Evolutionary conservation across 768 basidiomycete genomes (phyloP), one percentile per base, ranked within the genome.

Genomic region (Tricholomella constricta): DNA sequence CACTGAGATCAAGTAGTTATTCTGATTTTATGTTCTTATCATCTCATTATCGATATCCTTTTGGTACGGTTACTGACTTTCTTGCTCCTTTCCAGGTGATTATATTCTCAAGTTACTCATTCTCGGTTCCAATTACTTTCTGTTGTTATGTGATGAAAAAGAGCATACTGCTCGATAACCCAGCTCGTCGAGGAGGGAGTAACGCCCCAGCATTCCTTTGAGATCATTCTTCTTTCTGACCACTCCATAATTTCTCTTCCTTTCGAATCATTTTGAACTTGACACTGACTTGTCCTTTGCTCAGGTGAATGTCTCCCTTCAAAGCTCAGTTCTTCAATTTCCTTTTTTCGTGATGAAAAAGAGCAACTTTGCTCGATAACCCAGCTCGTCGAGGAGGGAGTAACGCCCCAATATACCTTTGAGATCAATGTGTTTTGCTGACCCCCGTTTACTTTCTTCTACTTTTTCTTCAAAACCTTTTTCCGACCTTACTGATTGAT

Each of bases 101-200:
- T 45, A 26, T 29, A 31, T 31, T 31, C 11, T 31, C 29, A 11
- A 11, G 29, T 31, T 31, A 6, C 11, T 31, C 29, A 31, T 11
- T 31, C 6, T n/a, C n/a, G n/a, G n/a, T n/a, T n/a, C n/a, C n/a
- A n/a, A n/a, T n/a, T 31, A 31, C 6, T 31, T 31, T 31, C 29
- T 31, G 11, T 31, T 31, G 11, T n/a, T n/a, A n/a, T n/a, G 29
- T 31, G 29, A 31, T 31, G 90, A 93, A 79, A 88, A 89, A 89
- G 87, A 88, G 87, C 82, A 60, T 19, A 57, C 66, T 68, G 88
- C 88, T 88, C 88, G 82, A 85, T 81, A 92, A 93, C 91, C 88
- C 91, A 94, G 91, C 92, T 94, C 92, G 78, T 89, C 78, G 91
- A 94, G 85, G 84, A 74, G 84, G 89, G 89, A 90, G 88, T 90